Percentiles rank a stretch among this genome's conserved stretches.
These are phyloP conservation scores for Cyberlindnera bimundalis DNA, from an alignment of 805 yeast species.

Conservation along the genomic window DNA sequence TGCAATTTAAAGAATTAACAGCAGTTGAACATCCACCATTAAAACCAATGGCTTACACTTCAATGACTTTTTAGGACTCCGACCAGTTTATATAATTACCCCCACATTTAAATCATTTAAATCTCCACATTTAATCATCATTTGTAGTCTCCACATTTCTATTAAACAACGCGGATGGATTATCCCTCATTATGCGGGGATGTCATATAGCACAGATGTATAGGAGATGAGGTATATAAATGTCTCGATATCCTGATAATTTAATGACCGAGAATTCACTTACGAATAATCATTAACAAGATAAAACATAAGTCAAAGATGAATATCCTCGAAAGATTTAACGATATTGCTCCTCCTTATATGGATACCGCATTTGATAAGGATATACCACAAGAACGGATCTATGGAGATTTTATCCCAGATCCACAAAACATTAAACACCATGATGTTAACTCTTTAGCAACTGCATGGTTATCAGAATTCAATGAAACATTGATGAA, in stretches of 20 bases:
- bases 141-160: too few species aligned
- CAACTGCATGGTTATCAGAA: slow-evolving; percentile 30
- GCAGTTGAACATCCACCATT: slow-evolving; percentile 90
- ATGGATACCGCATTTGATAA: slow-evolving; percentile 22
- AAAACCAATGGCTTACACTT: slow-evolving; percentile 90
- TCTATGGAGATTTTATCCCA: slow-evolving; percentile 29
- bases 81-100: too few species aligned
- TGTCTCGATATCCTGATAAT: too few species aligned
- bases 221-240: too few species aligned
- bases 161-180: too few species aligned
- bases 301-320: too few species aligned
- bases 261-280: background rate
- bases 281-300: too few species aligned
- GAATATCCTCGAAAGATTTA: slow-evolving; percentile 7
- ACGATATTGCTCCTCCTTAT: slow-evolving; percentile 28
- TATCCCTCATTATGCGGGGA: too few species aligned
- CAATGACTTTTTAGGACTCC: slow-evolving; percentile 16
- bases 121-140: too few species aligned
- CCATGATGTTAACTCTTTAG: slow-evolving; percentile 25
- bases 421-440: slow-evolving; percentile 28
- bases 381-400: slow-evolving; percentile 27
- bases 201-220: too few species aligned
- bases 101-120: too few species aligned
- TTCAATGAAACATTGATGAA: slow-evolving; percentile 27
- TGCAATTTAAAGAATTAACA: slow-evolving; percentile 58